Percentiles rank a stretch among this genome's conserved stretches.
These are phyloP conservation scores for Coemansia furcata DNA, from an alignment of 192 early-diverging fungal genomes.

Conservation along the genomic window DNA sequence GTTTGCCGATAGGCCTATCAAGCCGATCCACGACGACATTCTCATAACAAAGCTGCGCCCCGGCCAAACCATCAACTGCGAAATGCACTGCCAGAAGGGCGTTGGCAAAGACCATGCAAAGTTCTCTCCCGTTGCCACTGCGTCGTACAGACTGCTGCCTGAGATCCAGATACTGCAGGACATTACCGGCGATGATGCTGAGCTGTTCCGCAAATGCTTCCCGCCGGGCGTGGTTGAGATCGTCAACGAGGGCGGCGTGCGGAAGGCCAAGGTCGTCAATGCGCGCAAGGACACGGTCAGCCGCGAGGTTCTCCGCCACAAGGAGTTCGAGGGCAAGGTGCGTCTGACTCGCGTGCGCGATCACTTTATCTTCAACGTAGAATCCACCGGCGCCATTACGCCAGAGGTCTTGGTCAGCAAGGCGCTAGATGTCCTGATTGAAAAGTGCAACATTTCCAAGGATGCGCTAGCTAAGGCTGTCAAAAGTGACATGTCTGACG, in stretches of 20 bases:
- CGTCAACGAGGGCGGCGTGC: conserved; percentile 62
- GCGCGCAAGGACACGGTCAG: conserved; percentile 94
- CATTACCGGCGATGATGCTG: conserved; percentile 79
- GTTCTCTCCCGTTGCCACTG: conserved; percentile 95
- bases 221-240: conserved; percentile 82
- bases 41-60: conserved; percentile 90
- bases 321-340: conserved; percentile 90
- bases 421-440: conserved; percentile 74
- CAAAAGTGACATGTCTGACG: conserved; percentile 20
- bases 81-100: conserved; percentile 89
- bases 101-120: conserved; percentile 96
- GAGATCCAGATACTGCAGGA: conserved; percentile 82
- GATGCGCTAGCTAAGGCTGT: conserved; percentile 51
- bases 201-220: conserved; percentile 85
- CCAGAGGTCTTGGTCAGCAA: conserved; percentile 76
- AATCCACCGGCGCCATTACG: conserved; percentile 79
- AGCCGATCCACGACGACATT: conserved; percentile 88
- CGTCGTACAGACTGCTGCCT: conserved; percentile 91
- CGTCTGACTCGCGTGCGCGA: conserved; percentile 86
- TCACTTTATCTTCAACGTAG: conserved; percentile 97
- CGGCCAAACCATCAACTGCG: conserved; percentile 80
- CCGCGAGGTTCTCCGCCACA: conserved; percentile 88
- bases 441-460: conserved; percentile 76
- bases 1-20: conserved; percentile 66
- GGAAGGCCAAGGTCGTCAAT: conserved; percentile 79